Base-by-base conservation (phyloP, 805 yeast genomes). In the Monosporozyma siamensis region DNA sequence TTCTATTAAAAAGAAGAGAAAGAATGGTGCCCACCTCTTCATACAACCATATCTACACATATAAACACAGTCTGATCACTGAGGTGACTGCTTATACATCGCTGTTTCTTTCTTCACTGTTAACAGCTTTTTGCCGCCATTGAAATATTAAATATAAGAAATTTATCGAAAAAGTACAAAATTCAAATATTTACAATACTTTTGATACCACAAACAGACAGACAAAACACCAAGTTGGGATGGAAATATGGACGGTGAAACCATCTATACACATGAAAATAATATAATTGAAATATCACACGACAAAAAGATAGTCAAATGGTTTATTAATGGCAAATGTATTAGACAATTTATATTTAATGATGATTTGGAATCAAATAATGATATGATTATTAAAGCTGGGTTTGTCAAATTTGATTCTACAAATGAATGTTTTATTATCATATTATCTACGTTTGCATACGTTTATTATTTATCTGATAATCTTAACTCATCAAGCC, bases 361-460 rank as follows among this genome's bases (percentile, higher is more conserved):
- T 9, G 11, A 18, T 11, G 26, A 26, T 6, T 12, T 18, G 8
- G 18, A 32, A 9, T 11, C 21, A 10, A 70, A 71, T 9, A 70
- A 68, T 15, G 47, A 39, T 4, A 67, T 86, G 1, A 54, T 80
- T n/a, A n/a, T n/a, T 5, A 65, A 70, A 40, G 86, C 92, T 11
- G 73, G 80, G 12, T 80, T 80, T 47, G 75, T 84, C 0, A 56
- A 59, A 3, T 82, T 85, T 55, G 57, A 47, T 32, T 54, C 48
- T 10, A 46, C 49, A 1, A 30, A 41, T 15, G 48, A 45, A 29
- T 74, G 76, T 9, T 64, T 86, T 35, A 83, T 77, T 2, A 78
- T 87, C 1, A 71, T 86, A 24, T 61, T 82, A 39, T 59, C 61
- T 32, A 82, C 78, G 43, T 67, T 75, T 5, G 83, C 83, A 0